Base-by-base conservation (phyloP, 768 basidiomycete species). In the Tricholoma sp. region DNA sequence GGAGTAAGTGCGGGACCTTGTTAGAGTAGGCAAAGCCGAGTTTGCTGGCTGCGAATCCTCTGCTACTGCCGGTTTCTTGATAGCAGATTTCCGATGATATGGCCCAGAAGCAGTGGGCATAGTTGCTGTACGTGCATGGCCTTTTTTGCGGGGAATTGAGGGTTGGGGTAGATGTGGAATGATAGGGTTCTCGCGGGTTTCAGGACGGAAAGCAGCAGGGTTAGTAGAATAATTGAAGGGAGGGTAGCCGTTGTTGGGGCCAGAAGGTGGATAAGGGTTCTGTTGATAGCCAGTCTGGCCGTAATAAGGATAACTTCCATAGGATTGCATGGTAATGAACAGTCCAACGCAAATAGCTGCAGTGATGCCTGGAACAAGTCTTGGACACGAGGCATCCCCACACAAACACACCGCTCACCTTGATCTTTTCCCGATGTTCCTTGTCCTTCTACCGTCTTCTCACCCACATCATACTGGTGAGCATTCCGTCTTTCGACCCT, bases 11-110 rank as follows among this genome's bases (percentile, higher is more conserved):
- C 79, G 74, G 11, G 69, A 71, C 55, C 79, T 71, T 49, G 70
- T 63, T 10, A 74, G 64, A 44, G 70, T 67, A 18, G 29, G 28
- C 7, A 17, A n/a, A 31, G 59, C 44, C 36, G 60, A 62, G 58
- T 63, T 62, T 53, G 67, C 64, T 48, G 61, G 55, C 53, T 64
- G 63, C 17, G 64, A 52, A 31, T 70, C 57, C 56, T 68, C 53
- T 57, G 57, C 61, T 17, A 66, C 66, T 17, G 72, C 12, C 2
- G 47, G 63, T 65, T 79, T 83, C 67, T 82, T 87, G 66, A 87
- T 68, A 0, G 83, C 84, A 33, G 86, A 80, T 69, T 77, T 86
- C 39, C 83, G 71, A 11, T 70, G 77, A 2, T 61, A 48, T 6
- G 67, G 63, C 34, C 64, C 42, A 9, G 62, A 50, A 15, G 67